Base-by-base conservation (phyloP, 208 protist genomes). In the Wallacemonas rigidus region DNA sequence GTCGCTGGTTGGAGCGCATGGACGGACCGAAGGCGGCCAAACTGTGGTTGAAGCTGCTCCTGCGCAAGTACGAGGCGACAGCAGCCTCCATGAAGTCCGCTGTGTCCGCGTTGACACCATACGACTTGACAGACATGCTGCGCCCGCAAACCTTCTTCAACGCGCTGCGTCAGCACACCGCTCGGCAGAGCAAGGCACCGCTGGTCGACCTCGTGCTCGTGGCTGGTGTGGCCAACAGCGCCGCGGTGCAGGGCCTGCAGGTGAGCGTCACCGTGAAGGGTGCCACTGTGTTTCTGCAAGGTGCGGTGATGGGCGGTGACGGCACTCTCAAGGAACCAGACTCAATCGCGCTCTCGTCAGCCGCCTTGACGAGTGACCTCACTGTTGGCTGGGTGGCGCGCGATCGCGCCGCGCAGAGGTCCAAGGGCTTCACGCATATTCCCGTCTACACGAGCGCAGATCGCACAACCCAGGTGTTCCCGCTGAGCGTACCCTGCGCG, bases 81-180 rank as follows among this genome's bases (percentile, higher is more conserved):
- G 44, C 53, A 26, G 57, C 79, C 1, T 40, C 60, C 40, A 40
- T 75, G 63, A 89, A 78, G 80, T 45, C 75, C 47, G 40, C 51
- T n/a, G 67, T 88, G 68, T 83, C 83, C 47, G 62, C 90, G 7
- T 83, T 94, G 2, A 72, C 43, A 12, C 70, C 58, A 12, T 88
- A 98, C 71, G 81, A 95, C 69, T 77, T 99, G 11, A 75, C 80
- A 35, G 76, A 92, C 65, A 79, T 99, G 63, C 92, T 99, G 71
- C 90, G 93, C 2, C 98, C 97, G 7, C 71, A 90, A 48, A 96
- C 95, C 54, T 98, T 98, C 79, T 88, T 99, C 67, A 98, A 98
- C 75, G 96, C 98, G 3, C 79, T 99, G 43, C 93, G 96, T 2
- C 94, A 98, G 86, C 82, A 97, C 85, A 98, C 95, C 9, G 95